Base-by-base conservation (phyloP, 2,329 filamentous ascomycete genomes). In the Xylariaceae sp. region DNA sequence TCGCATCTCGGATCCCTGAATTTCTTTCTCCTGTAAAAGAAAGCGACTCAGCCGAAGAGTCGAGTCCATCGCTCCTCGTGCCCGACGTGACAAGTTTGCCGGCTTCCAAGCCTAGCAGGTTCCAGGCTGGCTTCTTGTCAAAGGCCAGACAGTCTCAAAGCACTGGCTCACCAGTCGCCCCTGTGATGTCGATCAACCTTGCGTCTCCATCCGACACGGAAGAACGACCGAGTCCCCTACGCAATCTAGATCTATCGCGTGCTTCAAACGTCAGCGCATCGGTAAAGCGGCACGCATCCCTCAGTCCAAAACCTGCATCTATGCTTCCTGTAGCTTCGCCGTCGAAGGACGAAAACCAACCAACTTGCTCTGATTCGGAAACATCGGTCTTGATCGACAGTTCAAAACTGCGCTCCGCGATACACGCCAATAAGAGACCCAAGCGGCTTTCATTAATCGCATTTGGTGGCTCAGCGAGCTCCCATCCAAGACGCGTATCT, bases 91-190 rank as follows among this genome's bases (percentile, higher is more conserved):
- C 70, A 7, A 69, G 62, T 9, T 61, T 76, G 3, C 61, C 57
- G 61, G 43, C 65, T 15, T 62, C 71, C 32, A 88, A 88, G 63
- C 81, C 82, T 47, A 88, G 81, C 71, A 83, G 92, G 41, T 97
- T 97, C 73, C 89, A 95, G 64, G 81, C 91, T 2, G 92, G 92
- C 5, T 96, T 96, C 69, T 74, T 97, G 21, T 84, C 88, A 74
- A 81, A 80, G 67, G 62, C 71, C 39, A 71, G 74, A 41, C 64
- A 68, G 2, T 74, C 76, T 1, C 65, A 72, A 18, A 15, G 15
- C 39, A 63, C 67, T 43, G 85, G 80, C 48, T 90, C 87, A 2
- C 86, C 88, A 3, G 71, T 81, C 4, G 74, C 79, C 1, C 80
- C 83, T 13, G 76, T 77, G 7, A 71, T 85, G 54, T 79, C 79